Base-by-base conservation (phyloP, 2,329 filamentous ascomycete species). In the Aspergillus pseudoglaucus region DNA sequence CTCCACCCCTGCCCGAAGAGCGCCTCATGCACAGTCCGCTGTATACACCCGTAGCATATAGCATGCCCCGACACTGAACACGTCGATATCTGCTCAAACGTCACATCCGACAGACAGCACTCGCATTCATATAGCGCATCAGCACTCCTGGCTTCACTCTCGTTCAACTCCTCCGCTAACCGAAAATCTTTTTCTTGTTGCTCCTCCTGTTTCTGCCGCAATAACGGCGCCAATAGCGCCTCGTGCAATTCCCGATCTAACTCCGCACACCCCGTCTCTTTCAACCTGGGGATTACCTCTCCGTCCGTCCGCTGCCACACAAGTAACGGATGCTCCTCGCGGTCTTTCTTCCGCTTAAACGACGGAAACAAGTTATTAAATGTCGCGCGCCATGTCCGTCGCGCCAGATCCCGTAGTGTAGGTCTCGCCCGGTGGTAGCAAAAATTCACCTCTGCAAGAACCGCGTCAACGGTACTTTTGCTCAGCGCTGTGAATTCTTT, bases 1-100 rank as follows among this genome's bases (percentile, higher is more conserved):
- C 82, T 80, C 88, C 91, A 96, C 45, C 88, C 88, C 66, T 97
- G 93, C 0, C 93, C 93, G 63, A 95, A 97, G 0, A 97, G 74
- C 2, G 90, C 90, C 64, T 97, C 91, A 44, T 85, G 86, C 50
- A 91, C 79, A 9, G 90, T 85, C 54, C 86, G 82, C 53, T 85
- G 84, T 44, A 97, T 84, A 67, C 93, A 97, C 41, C 81, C 80
- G 68, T 90, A 68, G 53, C 74, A 76, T 32, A 75, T 72, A n/a
- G 72, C 57, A 58, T 76, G 74, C 20, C 57, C 59, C 42, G 62
- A 59, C 9, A 60, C 59, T 12, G 72, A 73, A 55, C 74, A 76
- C 8, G 68, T 64, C 15, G 71, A 66, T 39, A 75, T 69, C 52
- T 74, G 68, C 59, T 76, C 74, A 47, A 76, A 76, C 2, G 72